A percentile compares a stretch with the other conserved stretches of the same genome.
These are phyloP conservation scores for Cystobasidium ongulense DNA, from an alignment of 768 basidiomycete species.

Conservation along the genomic window DNA sequence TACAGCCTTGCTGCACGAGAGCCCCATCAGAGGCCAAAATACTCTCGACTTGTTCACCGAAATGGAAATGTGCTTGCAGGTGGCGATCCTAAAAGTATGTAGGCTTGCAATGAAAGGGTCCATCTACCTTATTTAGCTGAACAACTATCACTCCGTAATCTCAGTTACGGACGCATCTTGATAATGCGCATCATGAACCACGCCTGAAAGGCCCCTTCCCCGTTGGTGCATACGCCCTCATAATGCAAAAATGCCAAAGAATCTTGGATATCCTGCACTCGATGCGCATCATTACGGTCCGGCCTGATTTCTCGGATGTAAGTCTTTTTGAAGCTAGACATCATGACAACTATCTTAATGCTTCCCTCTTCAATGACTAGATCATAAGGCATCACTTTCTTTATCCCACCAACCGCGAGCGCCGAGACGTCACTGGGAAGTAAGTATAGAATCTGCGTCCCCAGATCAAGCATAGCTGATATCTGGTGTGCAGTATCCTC, in stretches of 20 bases:
- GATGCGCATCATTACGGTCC: slow-evolving; percentile 58
- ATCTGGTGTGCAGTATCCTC: slow-evolving; percentile 67
- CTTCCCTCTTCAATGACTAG: slow-evolving; percentile 49
- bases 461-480: not conserved
- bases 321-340: not conserved
- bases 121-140: no score
- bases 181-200: slow-evolving; percentile 84
- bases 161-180: slow-evolving; percentile 68
- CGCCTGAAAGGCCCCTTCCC: slow-evolving; percentile 94
- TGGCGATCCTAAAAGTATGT: slow-evolving; percentile 61
- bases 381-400: slow-evolving; percentile 78
- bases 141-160: no score
- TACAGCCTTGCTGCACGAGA: slow-evolving; percentile 6
- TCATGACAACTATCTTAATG: not conserved
- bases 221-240: slow-evolving; percentile 62
- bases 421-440: slow-evolving; percentile 64
- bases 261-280: slow-evolving; percentile 84
- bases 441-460: not conserved
- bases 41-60: slow-evolving; percentile 26
- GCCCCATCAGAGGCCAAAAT: not conserved
- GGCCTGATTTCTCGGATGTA: not conserved
- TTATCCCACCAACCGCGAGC: slow-evolving; percentile 74
- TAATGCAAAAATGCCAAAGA: slow-evolving; percentile 51
- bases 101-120: no score
- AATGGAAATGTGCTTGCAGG: slow-evolving; percentile 83